Evolutionary conservation across 768 basidiomycete genomes (phyloP), one percentile per base, ranked within the genome.

Genomic region (Leccinum subtestaceum): DNA sequence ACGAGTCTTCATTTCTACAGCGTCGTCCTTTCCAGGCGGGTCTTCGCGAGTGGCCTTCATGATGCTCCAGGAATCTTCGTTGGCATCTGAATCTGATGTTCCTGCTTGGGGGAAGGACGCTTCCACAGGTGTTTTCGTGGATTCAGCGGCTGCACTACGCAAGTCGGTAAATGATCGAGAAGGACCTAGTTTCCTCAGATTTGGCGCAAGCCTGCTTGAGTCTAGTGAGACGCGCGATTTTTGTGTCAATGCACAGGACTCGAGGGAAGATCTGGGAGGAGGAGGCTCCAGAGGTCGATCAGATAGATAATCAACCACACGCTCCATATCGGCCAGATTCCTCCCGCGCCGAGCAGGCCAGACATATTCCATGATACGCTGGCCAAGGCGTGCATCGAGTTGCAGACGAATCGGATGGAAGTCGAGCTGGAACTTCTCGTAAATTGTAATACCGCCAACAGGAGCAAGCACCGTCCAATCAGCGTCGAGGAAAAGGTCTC

Each of bases 391-490:
- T 27, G 91, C 86, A 72, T 98, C 95, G 52, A 98, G 80, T 63
- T 93, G 91, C 7, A 97, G 79, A 31, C 88, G 85, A 64, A 98
- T 80, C 0, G 95, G 95, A 71, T 95, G 93, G 45, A 97, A 77
- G 27, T 84, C 82, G 36, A 96, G 75, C 62, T 90, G 85, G 64
- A 97, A 91, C 29, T 81, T 78, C 70, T 93, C 87, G 70, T 93
- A 88, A 62, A 97, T 91, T 2, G 88, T 84, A 63, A 98, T 97
- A 12, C 95, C 95, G 19, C 94, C 95, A 23, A 98, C 94, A 15
- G 94, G 91, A 1, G 93, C 84, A n/a, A 93, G 77, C 25, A 91
- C 82, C 4, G 81, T 84, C 95, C 94, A 96, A 56, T 86, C 83
- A 2, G 87, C 88, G 1, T 85, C 76, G 19, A 88, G 78, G 71